Evolutionary conservation across 83 land plant genomes (phyloP), one percentile per base, ranked within the genome.

Genomic region (Picea abies): DNA sequence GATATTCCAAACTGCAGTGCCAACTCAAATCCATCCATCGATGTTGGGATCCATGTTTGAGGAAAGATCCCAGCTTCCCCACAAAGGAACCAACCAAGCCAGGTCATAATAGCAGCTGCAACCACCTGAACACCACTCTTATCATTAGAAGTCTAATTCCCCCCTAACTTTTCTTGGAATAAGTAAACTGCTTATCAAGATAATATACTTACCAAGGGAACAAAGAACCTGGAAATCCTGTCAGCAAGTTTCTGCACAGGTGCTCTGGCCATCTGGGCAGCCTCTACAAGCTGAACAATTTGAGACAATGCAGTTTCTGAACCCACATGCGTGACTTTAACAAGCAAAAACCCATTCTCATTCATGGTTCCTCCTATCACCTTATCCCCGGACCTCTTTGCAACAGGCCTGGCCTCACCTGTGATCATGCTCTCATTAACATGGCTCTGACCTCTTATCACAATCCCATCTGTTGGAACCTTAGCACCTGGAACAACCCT

Each of bases 361-460:
- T 97, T 97, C 83, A 97, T 87, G 0, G 99, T 96, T 64, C 99
- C 99, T 10, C 98, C 98, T 63, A 96, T 96, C 19, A 97, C 97
- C 89, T 94, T 96, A 84, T 97, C 98, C 37, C 97, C 99, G 63
- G 86, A 84, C 69, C 80, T 85, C 86, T 97, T 97, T 73, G 90
- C 82, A 67, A 97, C 87, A 20, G 99, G 96, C 22, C 72, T 86
- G 15, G 98, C 86, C 82, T 97, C 99, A 76, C 99, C 99, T 39
- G 99, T 97, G 15, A 97, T 94, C 98, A 96, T 97, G 84, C 99
- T 97, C 85, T 97, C 99, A 83, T 97, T 97, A 22, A 97, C 96
- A 89, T 94, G 87, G 56, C 97, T 94, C 81, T 95, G 94, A 60
- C 99, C 99, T 87, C 86, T 82, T 52, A 88, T 82, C 15, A 97